These are phyloP conservation scores for Syzygium aromaticum DNA, from an alignment of 345 rosid species.

Conservation along the genomic window DNA sequence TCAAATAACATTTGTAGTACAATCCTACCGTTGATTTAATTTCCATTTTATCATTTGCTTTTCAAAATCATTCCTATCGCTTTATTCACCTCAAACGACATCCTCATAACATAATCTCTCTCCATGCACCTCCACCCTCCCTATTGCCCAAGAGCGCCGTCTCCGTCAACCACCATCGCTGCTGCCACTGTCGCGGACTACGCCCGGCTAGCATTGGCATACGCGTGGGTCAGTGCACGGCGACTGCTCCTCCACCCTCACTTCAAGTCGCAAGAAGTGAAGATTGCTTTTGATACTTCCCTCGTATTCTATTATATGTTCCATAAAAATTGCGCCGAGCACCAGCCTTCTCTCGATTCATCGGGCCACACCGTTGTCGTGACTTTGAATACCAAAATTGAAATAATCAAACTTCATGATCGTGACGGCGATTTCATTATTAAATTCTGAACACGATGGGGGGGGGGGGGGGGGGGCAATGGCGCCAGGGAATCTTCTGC, in stretches of 20 bases:
- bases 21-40: neutral
- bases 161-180: too few species aligned
- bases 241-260: neutral
- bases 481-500: neutral
- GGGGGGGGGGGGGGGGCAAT: neutral
- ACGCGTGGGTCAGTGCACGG: fast-evolving
- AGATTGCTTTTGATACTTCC: fast-evolving
- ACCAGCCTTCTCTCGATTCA: neutral
- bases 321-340: too few species aligned
- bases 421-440: neutral
- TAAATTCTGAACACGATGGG: neutral
- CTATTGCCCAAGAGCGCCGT: too few species aligned
- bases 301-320: too few species aligned
- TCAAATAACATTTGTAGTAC: fast-evolving
- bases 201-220: fast-evolving
- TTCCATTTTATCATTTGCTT: neutral
- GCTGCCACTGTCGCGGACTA: neutral
- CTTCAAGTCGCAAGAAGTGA: fast-evolving
- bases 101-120: too few species aligned
- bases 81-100: too few species aligned
- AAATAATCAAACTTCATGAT: neutral
- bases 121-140: too few species aligned
- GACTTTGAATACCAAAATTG: neutral
- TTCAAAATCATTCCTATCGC: fast-evolving
- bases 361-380: fast-evolving